Base-by-base conservation (phyloP, 768 basidiomycete genomes). In the Artomyces pyxidatus region DNA sequence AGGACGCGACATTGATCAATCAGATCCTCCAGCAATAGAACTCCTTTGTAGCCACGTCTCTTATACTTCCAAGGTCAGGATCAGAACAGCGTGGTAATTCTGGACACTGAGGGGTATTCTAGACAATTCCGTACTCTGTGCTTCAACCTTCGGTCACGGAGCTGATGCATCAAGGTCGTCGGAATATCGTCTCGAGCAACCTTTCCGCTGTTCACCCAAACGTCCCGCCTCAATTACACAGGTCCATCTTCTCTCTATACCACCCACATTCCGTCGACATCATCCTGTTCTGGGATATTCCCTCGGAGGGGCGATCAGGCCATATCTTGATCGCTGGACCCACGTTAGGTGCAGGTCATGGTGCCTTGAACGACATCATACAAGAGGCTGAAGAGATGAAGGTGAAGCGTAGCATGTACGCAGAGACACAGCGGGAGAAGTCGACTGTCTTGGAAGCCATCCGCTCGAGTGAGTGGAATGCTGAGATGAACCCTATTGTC, bases 351-450 rank as follows among this genome's bases (percentile, higher is more conserved):
- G 84, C 87, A 9, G 64, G 72, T 3, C 83, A 88, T 60, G 87
- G 80, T 10, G 65, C 77, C 12, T 69, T 95, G 49, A 70, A 77
- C 16, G 72, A 74, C 42, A 69, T 83, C 30, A 72, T 92, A 5
- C 72, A 77, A 42, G 71, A 75, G 17, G 75, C 77, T 9, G 80
- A 81, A 58, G 70, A 66, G 39, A 74, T 74, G 10, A 87, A 88
- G 65, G 74, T 73, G 21, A 86, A 82, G 51, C 76, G 91, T 39
- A 89, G 79, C 54, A 90, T 96, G 77, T 97, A 91, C 60, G 90
- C 89, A 19, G 91, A 97, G 69, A 95, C 92, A 4, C 78, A 77
- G 52, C 72, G 85, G 42, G 82, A 92, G 64, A 80, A 80, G 59
- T 63, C 65, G 55, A 79, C 81, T 44, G 67, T 94, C 27, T 59